These are phyloP conservation scores for Yamadazyma paraphyllophila DNA, from an alignment of 805 yeast species.

Conservation along the genomic window DNA sequence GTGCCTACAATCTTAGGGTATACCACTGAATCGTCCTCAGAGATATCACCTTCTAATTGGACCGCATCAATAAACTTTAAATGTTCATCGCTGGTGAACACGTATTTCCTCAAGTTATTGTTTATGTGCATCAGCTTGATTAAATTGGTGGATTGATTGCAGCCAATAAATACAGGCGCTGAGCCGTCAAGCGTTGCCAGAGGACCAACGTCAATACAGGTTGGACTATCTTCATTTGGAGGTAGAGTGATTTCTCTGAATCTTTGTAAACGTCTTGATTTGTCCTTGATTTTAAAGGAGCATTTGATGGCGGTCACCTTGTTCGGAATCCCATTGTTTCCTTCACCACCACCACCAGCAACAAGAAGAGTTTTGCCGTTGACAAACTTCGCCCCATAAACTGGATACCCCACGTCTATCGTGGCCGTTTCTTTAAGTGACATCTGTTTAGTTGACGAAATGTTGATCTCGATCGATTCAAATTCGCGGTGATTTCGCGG, in stretches of 20 bases:
- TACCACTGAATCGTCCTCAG: conserved; percentile 38
- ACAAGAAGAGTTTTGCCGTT: conserved; percentile 60
- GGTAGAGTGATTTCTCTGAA: conserved; percentile 62
- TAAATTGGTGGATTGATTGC: conserved; percentile 64
- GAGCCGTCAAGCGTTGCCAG: conserved; percentile 21
- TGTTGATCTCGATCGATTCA: not conserved
- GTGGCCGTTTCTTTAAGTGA: conserved; percentile 34
- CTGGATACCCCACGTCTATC: conserved; percentile 64
- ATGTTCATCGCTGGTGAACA: conserved; percentile 54
- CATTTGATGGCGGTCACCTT: conserved; percentile 67
- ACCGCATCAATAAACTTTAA: conserved; percentile 58
- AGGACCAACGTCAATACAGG: conserved; percentile 59
- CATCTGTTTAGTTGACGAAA: conserved; percentile 16
- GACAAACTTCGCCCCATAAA: conserved; percentile 74
- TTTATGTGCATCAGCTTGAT: conserved; percentile 59
- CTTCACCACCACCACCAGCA: conserved; percentile 97
- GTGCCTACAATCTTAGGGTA: conserved; percentile 64
- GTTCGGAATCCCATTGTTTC: conserved; percentile 84
- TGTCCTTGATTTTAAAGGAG: conserved; percentile 48
- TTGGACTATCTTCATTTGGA: conserved; percentile 81
- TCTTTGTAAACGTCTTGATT: conserved; percentile 46
- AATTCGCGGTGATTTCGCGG: not conserved
- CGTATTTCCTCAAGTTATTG: conserved; percentile 69
- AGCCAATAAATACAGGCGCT: conserved; percentile 63
- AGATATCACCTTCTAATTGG: conserved; percentile 51